Conservation (phyloP, 2,329 filamentous ascomycete species). For the Neopestalotiopsis clavispora region DNA sequence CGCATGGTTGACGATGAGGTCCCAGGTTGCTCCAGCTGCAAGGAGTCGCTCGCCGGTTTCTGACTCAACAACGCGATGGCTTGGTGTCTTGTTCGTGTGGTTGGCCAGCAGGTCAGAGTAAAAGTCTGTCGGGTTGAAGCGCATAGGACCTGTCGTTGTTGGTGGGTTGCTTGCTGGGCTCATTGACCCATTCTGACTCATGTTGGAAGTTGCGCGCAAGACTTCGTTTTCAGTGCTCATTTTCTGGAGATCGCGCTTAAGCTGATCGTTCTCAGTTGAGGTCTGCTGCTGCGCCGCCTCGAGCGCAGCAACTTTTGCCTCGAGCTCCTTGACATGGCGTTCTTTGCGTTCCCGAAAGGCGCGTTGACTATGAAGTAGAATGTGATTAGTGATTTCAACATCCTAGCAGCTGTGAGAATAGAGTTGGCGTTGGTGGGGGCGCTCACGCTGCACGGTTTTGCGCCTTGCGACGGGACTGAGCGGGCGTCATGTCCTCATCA, state of each 20-base stretch:
- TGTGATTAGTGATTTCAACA: conserved; percentile 13
- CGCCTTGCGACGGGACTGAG: conserved; percentile 63
- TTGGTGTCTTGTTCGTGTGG: conserved; percentile 66
- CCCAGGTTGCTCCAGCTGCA: conserved; percentile 83
- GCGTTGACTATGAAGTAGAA: conserved; percentile 70
- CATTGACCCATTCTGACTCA: conserved; percentile 41
- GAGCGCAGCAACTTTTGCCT: conserved; percentile 79
- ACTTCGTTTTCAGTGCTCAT: conserved; percentile 92
- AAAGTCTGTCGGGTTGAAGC: conserved; percentile 75
- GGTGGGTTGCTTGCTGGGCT: conserved; percentile 50
- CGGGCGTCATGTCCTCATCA: conserved; percentile 59
- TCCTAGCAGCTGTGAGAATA: neutral
- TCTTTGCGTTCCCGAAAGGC: conserved; percentile 97
- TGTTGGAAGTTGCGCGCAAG: conserved; percentile 74
- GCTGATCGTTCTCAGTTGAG: conserved; percentile 81
- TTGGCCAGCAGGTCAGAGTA: conserved; percentile 66
- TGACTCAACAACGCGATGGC: conserved; percentile 71
- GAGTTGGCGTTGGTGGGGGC: neutral
- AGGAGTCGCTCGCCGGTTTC: conserved; percentile 72
- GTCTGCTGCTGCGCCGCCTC: conserved; percentile 76
- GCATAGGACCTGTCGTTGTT: conserved; percentile 69
- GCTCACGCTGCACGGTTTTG: conserved; percentile 68
- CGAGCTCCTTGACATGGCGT: conserved; percentile 89
- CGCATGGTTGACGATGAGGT: conserved; percentile 82
- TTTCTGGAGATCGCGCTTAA: conserved; percentile 84